phyloP scores from a whole-genome alignment of 106 monocot species.

The Xerophyta viscosa region DNA sequence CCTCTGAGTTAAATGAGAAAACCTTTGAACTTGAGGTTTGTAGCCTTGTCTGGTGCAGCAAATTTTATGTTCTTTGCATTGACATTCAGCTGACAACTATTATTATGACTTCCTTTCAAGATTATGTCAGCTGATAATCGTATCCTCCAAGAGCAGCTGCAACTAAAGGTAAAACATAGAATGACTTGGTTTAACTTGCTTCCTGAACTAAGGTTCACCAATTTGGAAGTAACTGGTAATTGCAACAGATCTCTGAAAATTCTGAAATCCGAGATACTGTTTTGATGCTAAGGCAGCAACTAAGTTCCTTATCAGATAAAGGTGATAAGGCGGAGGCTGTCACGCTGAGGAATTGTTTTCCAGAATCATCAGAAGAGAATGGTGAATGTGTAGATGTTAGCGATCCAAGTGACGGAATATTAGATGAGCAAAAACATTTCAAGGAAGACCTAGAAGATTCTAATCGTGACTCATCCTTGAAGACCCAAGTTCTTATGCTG shows the following conservation, averaged over 20 bases:
- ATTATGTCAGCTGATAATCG: constrained; percentile 97
- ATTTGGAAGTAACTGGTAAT: neutral
- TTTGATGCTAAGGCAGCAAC: constrained; percentile 52
- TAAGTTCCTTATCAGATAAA: constrained; percentile 29
- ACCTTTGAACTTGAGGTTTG: constrained; percentile 95
- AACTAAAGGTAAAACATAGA: constrained; percentile 56
- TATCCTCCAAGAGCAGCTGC: constrained; percentile 88
- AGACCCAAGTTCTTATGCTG: constrained; percentile 79
- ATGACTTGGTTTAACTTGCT: no score
- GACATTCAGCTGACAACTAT: no score
- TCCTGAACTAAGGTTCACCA: no score
- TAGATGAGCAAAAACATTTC: constrained; percentile 8
- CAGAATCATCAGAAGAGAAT: constrained; percentile 17
- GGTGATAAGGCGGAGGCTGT: constrained; percentile 10
- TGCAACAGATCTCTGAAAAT: constrained; percentile 63
- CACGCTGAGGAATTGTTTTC: constrained; percentile 8
- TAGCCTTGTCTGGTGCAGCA: neutral
- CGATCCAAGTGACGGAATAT: constrained; percentile 15
- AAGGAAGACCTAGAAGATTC: constrained; percentile 16
- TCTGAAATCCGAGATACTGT: constrained; percentile 62
- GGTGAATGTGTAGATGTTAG: constrained; percentile 7
- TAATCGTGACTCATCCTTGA: constrained; percentile 31
- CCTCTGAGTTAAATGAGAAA: constrained; percentile 74
- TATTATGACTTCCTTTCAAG: constrained; percentile 14
- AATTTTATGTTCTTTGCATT: no score